A percentile compares a stretch with the other conserved stretches of the same genome.
Conservation (phyloP, 495 filamentous ascomycete species). For the Wilcoxina mikolae region DNA sequence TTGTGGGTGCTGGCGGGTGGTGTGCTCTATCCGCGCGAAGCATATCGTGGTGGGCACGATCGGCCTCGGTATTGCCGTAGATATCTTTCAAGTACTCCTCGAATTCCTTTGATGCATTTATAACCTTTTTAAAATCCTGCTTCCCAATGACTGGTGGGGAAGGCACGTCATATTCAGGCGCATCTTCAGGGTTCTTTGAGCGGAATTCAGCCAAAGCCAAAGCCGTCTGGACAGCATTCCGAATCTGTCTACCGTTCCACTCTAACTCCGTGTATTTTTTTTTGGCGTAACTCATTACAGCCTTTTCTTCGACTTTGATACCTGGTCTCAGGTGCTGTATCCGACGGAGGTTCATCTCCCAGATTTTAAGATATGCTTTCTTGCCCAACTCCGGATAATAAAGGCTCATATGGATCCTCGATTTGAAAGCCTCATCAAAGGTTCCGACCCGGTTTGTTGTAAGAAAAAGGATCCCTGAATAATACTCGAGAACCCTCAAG, state of each 20-base stretch:
- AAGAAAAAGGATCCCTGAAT: conserved; percentile 43
- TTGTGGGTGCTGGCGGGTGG: no score
- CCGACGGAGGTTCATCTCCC: conserved; percentile 8
- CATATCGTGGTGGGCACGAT: not conserved
- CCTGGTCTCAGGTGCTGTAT: conserved; percentile 5
- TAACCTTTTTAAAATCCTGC: conserved; percentile 3
- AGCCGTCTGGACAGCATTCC: conserved; percentile 17
- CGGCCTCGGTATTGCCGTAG: not conserved
- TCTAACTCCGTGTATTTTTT: conserved; percentile 3
- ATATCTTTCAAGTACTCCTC: not conserved
- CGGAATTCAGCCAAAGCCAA: conserved; percentile 10
- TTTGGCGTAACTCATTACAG: conserved; percentile 4
- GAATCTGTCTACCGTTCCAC: conserved; percentile 19
- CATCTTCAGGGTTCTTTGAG: not conserved
- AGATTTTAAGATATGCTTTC: conserved; percentile 5
- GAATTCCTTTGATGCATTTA: not conserved
- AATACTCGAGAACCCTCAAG: conserved; percentile 44
- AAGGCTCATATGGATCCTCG: conserved; percentile 37
- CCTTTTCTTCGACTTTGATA: conserved; percentile 4
- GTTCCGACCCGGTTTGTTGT: conserved; percentile 43
- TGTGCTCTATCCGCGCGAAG: not conserved
- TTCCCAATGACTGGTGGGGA: not conserved
- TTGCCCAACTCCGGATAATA: conserved; percentile 33
- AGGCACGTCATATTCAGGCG: not conserved
- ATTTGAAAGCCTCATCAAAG: conserved; percentile 38